Percentiles rank a stretch among this genome's conserved stretches.
phyloP scores from a whole-genome alignment of 1,139 yeast genomes.

The Spencermartinsiella ligniputridi region DNA sequence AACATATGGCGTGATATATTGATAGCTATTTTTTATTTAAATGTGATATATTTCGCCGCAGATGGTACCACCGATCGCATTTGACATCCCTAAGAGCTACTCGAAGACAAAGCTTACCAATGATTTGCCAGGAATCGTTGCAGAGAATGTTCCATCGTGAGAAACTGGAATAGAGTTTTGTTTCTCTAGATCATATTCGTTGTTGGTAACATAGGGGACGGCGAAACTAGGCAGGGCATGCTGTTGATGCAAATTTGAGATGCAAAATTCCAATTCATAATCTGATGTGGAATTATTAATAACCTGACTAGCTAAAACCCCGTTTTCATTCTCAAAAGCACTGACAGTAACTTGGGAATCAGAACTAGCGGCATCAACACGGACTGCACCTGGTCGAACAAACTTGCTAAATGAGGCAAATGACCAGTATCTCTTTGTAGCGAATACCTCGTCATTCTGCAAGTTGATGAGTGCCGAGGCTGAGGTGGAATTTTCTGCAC shows the following conservation, averaged over 20 bases:
- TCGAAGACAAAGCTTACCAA: neutral
- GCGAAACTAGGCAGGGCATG: neutral
- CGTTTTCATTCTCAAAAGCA: slow-evolving; percentile 8
- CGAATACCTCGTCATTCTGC: slow-evolving; percentile 2
- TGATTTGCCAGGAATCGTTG: neutral
- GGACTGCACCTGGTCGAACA: slow-evolving; percentile 17
- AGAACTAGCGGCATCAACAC: slow-evolving; percentile 5
- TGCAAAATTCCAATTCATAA: neutral
- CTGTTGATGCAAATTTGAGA: neutral
- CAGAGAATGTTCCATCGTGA: neutral
- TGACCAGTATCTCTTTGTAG: slow-evolving; percentile 8
- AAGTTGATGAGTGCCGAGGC: slow-evolving; percentile 7
- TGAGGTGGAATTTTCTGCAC: slow-evolving; percentile 8
- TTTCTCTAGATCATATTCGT: neutral
- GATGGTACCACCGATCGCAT: neutral
- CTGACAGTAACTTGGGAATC: slow-evolving; percentile 1
- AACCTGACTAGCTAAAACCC: slow-evolving; percentile 6
- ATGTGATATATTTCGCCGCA: too few species aligned
- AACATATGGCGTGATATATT: too few species aligned
- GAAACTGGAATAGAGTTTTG: neutral
- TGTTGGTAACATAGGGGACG: neutral
- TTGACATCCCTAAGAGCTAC: neutral
- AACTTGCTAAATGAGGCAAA: slow-evolving; percentile 18
- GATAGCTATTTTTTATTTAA: too few species aligned
- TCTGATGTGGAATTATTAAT: slow-evolving; percentile 3